Evolutionary conservation across 2,329 filamentous ascomycete genomes (phyloP), one percentile per base, ranked within the genome.

Genomic region (Salinomyces thailandicus): DNA sequence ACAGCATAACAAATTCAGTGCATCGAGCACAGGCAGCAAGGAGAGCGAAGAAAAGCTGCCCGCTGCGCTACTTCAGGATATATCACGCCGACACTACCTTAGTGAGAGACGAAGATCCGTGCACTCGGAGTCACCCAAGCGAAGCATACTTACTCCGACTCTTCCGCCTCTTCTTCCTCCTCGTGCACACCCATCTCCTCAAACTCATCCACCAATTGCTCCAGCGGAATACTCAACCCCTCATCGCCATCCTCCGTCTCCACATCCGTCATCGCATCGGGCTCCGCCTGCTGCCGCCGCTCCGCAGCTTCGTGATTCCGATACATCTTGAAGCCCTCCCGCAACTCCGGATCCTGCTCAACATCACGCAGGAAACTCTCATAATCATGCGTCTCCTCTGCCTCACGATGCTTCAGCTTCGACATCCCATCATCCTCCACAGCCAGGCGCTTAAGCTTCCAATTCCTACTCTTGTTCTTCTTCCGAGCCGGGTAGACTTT

Each of bases 311-410:
- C 60, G 43, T 70, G 72, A 67, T 71, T 63, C 57, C 89, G 94
- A 67, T 94, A 98, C 52, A 98, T 60, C 31, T 85, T 83, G 57
- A 98, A 67, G 1, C 85, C 86, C 29, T 79, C 74, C 37, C 91
- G 73, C 48, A 95, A 70, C 55, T 98, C 91, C 35, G 82, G 73
- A 59, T 98, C 91, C 58, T 96, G 87, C 63, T 98, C 93, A 8
- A 98, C 85, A 60, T 98, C 91, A 31, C 82, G 80, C 69, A 98
- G 67, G 76, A 98, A 98, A 75, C 87, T 77, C 67, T 98, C 91
- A 64, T 93, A 98, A 62, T 98, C 91, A 47, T 80, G 75, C 57
- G 96, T 87, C 68, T 93, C 77, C 45, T 79, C 77, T 41, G 87
- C 84, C 57, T 89, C 82, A 57, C 96, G 87, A 41, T 85, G 71